Percentiles rank a stretch among this genome's conserved stretches.
phyloP scores from a whole-genome alignment of 805 yeast genomes.

The Yarrowia sp. region DNA sequence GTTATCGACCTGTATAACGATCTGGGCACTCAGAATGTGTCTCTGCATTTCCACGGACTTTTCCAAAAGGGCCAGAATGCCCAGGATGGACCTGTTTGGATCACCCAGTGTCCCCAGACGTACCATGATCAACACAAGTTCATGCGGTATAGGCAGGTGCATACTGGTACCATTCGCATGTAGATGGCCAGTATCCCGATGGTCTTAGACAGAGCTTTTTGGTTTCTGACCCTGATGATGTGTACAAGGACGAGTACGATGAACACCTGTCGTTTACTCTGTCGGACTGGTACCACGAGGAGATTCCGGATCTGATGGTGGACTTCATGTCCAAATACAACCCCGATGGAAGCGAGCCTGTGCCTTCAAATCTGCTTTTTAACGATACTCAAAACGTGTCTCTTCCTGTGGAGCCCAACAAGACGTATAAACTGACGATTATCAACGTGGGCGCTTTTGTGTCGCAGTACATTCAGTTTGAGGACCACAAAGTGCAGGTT shows the following conservation, averaged over 20 bases:
- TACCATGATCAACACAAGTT: constrained; percentile 58
- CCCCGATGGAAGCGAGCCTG: constrained; percentile 64
- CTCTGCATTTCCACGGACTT: constrained; percentile 89
- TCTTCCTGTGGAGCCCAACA: constrained; percentile 67
- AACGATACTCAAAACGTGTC: constrained; percentile 30
- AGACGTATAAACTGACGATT: constrained; percentile 73
- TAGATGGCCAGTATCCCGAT: constrained; percentile 83
- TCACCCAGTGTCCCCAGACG: constrained; percentile 79
- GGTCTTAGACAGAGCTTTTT: constrained; percentile 61
- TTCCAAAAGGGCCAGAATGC: constrained; percentile 68
- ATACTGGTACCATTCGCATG: constrained; percentile 97
- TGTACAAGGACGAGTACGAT: constrained; percentile 60
- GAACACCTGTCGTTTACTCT: constrained; percentile 69
- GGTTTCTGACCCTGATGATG: constrained; percentile 57
- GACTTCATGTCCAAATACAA: constrained; percentile 52
- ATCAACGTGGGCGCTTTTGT: constrained; percentile 85
- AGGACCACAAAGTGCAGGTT: constrained; percentile 78
- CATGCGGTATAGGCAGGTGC: constrained; percentile 76
- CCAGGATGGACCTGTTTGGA: constrained; percentile 88
- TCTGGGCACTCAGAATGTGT: constrained; percentile 59
- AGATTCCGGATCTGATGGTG: constrained; percentile 41
- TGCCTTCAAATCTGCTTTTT: constrained; percentile 55
- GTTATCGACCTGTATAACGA: constrained; percentile 71
- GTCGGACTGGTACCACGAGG: constrained; percentile 82
- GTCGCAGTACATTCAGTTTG: constrained; percentile 81